These are phyloP conservation scores for Lentinula sp. DNA, from an alignment of 768 basidiomycete genomes.

Conservation along the genomic window DNA sequence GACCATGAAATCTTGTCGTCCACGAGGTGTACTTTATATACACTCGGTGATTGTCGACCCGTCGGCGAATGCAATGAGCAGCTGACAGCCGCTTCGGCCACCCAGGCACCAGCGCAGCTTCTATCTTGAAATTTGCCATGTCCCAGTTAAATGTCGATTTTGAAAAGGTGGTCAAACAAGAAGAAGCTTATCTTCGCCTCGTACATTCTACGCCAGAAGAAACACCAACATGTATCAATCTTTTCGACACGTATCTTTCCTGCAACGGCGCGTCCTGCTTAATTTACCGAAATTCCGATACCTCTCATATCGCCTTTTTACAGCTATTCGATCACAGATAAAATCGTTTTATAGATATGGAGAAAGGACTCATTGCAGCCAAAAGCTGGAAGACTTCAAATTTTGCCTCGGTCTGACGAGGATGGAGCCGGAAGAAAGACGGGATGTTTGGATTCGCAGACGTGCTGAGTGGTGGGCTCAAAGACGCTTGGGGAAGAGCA, in stretches of 20 bases:
- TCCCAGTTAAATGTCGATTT: constrained; percentile 40
- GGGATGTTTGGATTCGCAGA: constrained; percentile 79
- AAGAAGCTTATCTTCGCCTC: constrained; percentile 55
- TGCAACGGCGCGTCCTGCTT: constrained; percentile 51
- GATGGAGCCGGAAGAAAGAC: constrained; percentile 68
- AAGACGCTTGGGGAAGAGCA: constrained; percentile 69
- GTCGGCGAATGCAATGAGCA: background rate
- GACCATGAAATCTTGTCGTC: constrained; percentile 15
- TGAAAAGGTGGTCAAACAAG: constrained; percentile 56
- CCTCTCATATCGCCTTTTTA: constrained; percentile 3
- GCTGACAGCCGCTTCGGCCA: background rate
- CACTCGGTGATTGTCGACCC: background rate
- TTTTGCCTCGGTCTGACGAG: constrained; percentile 86
- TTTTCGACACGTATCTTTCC: constrained; percentile 66
- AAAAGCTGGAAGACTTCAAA: constrained; percentile 89
- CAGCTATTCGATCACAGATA: constrained; percentile 77
- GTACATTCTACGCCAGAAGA: constrained; percentile 75
- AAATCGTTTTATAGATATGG: constrained; percentile 87
- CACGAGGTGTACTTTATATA: background rate
- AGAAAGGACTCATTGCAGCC: constrained; percentile 56
- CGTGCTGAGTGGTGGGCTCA: constrained; percentile 95
- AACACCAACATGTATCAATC: constrained; percentile 73
- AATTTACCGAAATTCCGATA: background rate
- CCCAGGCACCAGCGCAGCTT: background rate
- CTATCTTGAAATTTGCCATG: background rate